phyloP scores from a whole-genome alignment of 192 early-diverging fungal species.

The Rhizophagus prolifer region DNA sequence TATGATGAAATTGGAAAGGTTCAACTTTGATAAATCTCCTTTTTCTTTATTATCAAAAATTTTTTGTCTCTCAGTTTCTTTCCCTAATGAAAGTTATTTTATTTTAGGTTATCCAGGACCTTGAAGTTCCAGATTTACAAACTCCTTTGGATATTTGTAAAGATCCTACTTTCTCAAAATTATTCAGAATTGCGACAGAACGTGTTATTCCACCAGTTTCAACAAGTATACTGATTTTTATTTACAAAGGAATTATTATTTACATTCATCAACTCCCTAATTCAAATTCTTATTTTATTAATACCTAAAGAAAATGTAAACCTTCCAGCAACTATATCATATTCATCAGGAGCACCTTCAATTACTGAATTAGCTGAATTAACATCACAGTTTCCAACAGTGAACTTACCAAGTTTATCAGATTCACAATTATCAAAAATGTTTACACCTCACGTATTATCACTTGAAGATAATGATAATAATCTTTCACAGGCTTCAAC shows the following conservation, averaged over 20 bases:
- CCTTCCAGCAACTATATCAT: not conserved
- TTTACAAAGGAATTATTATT: no score
- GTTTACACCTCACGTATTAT: not conserved
- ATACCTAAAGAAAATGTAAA: not conserved
- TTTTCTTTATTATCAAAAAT: not conserved
- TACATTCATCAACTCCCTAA: not conserved
- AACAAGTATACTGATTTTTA: not conserved
- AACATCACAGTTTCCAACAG: not conserved
- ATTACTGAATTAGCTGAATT: not conserved
- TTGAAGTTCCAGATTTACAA: not conserved
- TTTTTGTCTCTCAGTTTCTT: not conserved
- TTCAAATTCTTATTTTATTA: not conserved
- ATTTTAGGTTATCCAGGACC: not conserved
- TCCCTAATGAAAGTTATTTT: not conserved
- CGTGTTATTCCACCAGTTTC: slow-evolving; percentile 4
- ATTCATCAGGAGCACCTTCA: not conserved
- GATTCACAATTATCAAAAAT: slow-evolving; percentile 7
- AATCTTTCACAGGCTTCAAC: not conserved
- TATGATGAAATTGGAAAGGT: not conserved
- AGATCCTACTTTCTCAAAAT: not conserved
- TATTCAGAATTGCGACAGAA: slow-evolving; percentile 6
- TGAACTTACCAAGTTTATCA: slow-evolving; percentile 5
- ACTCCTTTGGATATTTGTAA: not conserved
- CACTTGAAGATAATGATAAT: not conserved
- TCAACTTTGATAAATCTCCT: no score